Evolutionary conservation across 805 yeast species (phyloP).

Genomic region (Schwanniomyces polymorphus): DNA sequence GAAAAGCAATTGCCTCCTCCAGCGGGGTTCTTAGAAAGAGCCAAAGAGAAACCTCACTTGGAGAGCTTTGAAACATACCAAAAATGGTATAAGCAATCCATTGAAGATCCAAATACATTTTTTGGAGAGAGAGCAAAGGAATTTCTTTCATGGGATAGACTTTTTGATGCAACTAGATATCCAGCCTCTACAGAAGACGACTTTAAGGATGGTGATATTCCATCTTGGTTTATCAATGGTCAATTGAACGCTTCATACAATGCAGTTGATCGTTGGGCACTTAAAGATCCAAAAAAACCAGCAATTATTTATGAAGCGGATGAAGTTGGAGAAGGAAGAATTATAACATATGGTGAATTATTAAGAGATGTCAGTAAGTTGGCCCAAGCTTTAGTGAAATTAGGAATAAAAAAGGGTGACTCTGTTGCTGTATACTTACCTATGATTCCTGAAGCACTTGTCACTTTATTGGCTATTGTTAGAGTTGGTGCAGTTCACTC

Average conservation of each 20-base stretch:
- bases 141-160: constrained; percentile 52
- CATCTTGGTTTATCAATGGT: constrained; percentile 91
- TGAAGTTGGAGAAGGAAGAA: constrained; percentile 71
- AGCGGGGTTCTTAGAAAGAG: constrained; percentile 40
- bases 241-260: constrained; percentile 90
- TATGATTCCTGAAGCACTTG: constrained; percentile 95
- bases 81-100: constrained; percentile 53
- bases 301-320: constrained; percentile 94
- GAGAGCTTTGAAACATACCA: constrained; percentile 51
- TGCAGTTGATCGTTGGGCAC: constrained; percentile 94
- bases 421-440: constrained; percentile 96
- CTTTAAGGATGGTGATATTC: constrained; percentile 66
- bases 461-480: constrained; percentile 90
- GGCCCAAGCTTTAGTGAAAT: constrained; percentile 76
- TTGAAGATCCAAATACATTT: constrained; percentile 53
- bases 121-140: constrained; percentile 55
- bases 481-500: constrained; percentile 96
- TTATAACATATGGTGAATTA: constrained; percentile 82
- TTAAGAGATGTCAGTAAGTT: constrained; percentile 80
- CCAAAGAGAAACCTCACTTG: constrained; percentile 49
- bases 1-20: constrained; percentile 34
- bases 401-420: constrained; percentile 94
- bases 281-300: constrained; percentile 77
- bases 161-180: constrained; percentile 47
- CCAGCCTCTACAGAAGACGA: constrained; percentile 50